Evolutionary conservation across 345 rosid species (phyloP), one percentile per base, ranked within the genome.

Genomic region (Clausena lansium): DNA sequence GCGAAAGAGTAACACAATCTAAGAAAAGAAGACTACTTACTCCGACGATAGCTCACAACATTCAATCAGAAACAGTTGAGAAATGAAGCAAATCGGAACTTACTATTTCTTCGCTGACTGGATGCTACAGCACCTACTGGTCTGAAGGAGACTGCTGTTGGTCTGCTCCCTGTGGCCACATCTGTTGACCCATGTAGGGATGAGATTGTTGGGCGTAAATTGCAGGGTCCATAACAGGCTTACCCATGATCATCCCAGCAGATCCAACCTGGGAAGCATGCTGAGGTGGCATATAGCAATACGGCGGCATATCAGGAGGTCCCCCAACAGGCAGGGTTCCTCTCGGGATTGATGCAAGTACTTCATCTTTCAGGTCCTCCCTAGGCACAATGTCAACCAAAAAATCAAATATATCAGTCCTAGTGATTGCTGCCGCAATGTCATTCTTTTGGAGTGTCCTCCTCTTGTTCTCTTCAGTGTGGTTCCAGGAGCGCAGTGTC

Each of bases 371-470:
- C 70, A 90, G 80, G 82, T 95, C 99, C 93, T 95, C 99, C 76
- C 99, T 78, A 0, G 99, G 98, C 77, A 95, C 98, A 58, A 93
- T 93, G 75, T 93, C 98, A 59, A 95, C 99, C 70, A 95, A 82
- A 79, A 93, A 95, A 82, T 95, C 99, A 78, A 95, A 95, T 38
- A 93, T 90, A 78, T 95, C 99, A 2, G 99, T 95, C 87, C 95
- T 88, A 11, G 98, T 93, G 68, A 95, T 92, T 25, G 98, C 98
- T 19, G 99, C 98, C 0, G 98, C 99, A 27, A 95, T 93, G 77
- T 95, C 99, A 14, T 93, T 95, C 89, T 93, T 95, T 84, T 95
- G 99, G 25, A 95, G 90, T 1, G 97, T 93, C 88, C 98, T 83
- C 86, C 99, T 86, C 83, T 93, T 95, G 86, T 93, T 95, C 88